These are phyloP conservation scores for Pestalotiopsis sp. DNA, from an alignment of 2,329 filamentous ascomycete species.

Conservation along the genomic window DNA sequence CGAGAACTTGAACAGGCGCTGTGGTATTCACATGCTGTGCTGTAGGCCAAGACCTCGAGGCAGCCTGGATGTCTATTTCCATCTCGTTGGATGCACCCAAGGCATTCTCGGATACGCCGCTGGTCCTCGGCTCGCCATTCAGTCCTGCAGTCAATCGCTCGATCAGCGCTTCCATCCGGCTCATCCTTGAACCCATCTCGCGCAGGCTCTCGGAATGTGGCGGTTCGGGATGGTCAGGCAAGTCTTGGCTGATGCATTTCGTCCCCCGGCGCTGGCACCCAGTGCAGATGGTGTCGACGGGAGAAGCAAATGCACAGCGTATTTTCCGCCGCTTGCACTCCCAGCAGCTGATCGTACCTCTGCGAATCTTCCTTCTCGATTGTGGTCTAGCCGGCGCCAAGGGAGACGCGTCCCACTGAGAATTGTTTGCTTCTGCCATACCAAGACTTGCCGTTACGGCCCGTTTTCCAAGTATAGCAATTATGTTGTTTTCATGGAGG, in stretches of 20 bases:
- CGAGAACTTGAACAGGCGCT: not conserved
- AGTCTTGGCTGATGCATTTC: slow-evolving; percentile 52
- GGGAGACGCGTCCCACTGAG: not conserved
- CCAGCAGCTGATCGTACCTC: slow-evolving; percentile 61
- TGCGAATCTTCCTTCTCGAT: slow-evolving; percentile 43
- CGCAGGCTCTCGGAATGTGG: slow-evolving; percentile 3
- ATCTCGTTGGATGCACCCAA: not conserved
- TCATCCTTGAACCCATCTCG: not conserved
- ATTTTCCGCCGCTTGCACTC: slow-evolving; percentile 61
- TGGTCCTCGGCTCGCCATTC: not conserved
- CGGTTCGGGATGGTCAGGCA: slow-evolving; percentile 33
- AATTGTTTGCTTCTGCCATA: not conserved
- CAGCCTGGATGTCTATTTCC: not conserved
- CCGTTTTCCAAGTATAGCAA: not conserved
- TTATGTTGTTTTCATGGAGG: not conserved
- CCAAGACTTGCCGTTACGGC: not conserved
- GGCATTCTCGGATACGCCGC: not conserved
- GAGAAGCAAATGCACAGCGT: slow-evolving; percentile 46
- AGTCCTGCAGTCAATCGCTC: not conserved
- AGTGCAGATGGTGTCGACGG: slow-evolving; percentile 43
- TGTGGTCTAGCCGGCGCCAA: not conserved
- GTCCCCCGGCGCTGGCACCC: slow-evolving; percentile 47
- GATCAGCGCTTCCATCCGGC: not conserved
- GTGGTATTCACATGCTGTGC: not conserved
- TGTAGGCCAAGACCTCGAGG: not conserved